Percentiles rank a stretch among this genome's conserved stretches.
Evolutionary conservation across 225 moss, liverwort and hornwort species (phyloP).

Genomic region (Marchantia paleacea): DNA sequence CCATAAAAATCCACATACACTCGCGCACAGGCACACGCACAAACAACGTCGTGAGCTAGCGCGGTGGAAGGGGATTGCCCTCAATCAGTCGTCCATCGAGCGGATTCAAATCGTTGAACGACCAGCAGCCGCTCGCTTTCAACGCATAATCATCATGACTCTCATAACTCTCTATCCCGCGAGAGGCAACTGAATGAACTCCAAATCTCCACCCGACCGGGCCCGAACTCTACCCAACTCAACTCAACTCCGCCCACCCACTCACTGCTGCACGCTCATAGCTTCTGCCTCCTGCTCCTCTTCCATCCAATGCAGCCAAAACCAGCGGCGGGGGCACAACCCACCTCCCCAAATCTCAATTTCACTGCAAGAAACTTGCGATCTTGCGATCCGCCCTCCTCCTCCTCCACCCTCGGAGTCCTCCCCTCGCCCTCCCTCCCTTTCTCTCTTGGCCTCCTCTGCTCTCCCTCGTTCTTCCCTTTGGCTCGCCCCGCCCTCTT

Average conservation of each 20-base stretch:
- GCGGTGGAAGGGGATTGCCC: neutral
- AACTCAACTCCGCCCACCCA: neutral
- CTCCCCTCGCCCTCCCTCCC: neutral
- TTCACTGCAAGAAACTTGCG: neutral
- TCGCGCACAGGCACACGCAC: neutral
- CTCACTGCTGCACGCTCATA: neutral
- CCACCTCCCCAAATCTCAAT: conserved; percentile 26
- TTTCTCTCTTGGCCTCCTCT: neutral
- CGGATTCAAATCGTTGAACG: neutral
- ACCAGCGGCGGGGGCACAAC: neutral
- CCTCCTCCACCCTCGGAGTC: neutral
- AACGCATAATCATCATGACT: neutral
- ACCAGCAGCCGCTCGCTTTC: neutral
- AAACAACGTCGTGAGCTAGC: neutral
- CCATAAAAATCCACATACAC: neutral
- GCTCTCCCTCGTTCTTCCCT: neutral
- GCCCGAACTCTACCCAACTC: too few relatives aligned
- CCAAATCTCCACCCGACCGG: neutral
- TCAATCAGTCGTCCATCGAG: neutral
- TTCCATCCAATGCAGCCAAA: conserved; percentile 3
- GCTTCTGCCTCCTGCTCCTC: neutral
- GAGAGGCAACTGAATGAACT: too few relatives aligned
- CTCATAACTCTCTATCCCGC: too few relatives aligned
- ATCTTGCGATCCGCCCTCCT: neutral
- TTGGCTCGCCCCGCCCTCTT: neutral